Evolutionary conservation across 805 yeast species (phyloP).

Genomic region (Cyberlindnera subsufficiens): DNA sequence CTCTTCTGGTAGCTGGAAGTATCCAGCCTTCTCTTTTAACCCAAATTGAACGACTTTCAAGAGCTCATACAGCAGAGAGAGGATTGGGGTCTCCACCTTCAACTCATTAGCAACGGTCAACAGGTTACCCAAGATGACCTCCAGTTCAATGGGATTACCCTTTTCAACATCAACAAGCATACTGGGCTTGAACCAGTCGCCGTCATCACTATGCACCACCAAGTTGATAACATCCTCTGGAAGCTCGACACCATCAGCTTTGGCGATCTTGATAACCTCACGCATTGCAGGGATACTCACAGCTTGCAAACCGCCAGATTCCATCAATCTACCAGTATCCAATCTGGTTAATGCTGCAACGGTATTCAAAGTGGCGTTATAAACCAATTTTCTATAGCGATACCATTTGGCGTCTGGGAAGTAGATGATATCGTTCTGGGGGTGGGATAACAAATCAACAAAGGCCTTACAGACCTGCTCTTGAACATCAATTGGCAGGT

Average conservation of each 20-base stretch:
- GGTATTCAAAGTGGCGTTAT: constrained; percentile 64
- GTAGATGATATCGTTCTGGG: constrained; percentile 34
- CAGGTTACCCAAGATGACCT: constrained; percentile 65
- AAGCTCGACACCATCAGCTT: constrained; percentile 56
- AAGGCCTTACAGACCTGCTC: constrained; percentile 35
- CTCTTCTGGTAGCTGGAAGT: constrained; percentile 35
- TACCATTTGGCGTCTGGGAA: constrained; percentile 41
- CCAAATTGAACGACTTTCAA: constrained; percentile 58
- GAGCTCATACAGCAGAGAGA: constrained; percentile 51
- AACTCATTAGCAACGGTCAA: constrained; percentile 43
- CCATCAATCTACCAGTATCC: constrained; percentile 50
- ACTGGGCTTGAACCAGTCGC: constrained; percentile 57
- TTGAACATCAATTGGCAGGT: constrained; percentile 20
- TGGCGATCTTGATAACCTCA: constrained; percentile 61
- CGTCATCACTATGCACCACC: constrained; percentile 54
- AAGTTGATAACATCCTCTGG: constrained; percentile 41
- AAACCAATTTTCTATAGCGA: constrained; percentile 63
- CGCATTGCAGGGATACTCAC: constrained; percentile 56
- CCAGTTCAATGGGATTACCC: constrained; percentile 64
- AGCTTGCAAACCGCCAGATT: constrained; percentile 36
- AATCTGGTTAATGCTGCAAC: constrained; percentile 52
- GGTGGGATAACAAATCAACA: constrained; percentile 40
- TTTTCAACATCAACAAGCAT: constrained; percentile 69
- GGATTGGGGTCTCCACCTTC: constrained; percentile 50
- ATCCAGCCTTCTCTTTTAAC: constrained; percentile 51